phyloP scores from a whole-genome alignment of 2,329 filamentous ascomycete species.

The Colletotrichum nymphaeae region DNA sequence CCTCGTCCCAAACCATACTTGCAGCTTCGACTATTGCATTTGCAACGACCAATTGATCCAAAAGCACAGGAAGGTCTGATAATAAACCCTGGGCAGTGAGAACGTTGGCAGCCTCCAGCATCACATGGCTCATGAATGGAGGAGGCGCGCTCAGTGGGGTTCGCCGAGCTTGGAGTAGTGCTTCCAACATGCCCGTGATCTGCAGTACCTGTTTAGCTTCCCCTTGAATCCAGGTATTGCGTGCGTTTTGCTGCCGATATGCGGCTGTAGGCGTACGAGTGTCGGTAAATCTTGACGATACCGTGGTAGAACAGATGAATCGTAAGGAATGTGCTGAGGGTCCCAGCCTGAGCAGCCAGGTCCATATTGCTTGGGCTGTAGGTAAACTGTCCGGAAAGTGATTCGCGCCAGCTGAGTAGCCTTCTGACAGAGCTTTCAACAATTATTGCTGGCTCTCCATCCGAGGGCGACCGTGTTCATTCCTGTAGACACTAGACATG shows the following conservation, averaged over 20 bases:
- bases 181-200: too few species aligned
- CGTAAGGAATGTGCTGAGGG: slow-evolving; percentile 69
- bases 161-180: too few species aligned
- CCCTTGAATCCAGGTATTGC: slow-evolving; percentile 61
- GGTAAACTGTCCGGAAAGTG: slow-evolving; percentile 65
- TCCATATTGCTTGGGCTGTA: slow-evolving; percentile 69
- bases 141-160: too few species aligned
- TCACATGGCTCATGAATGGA: too few species aligned
- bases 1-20: slow-evolving; percentile 69
- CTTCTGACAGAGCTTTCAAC: slow-evolving; percentile 61
- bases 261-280: slow-evolving; percentile 55
- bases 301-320: slow-evolving; percentile 77
- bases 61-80: slow-evolving; percentile 59
- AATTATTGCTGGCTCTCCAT: slow-evolving; percentile 39
- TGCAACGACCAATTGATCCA: slow-evolving; percentile 65
- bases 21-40: slow-evolving; percentile 67
- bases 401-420: slow-evolving; percentile 68
- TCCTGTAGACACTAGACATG: slow-evolving; percentile 64
- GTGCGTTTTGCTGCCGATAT: slow-evolving; percentile 53
- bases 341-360: slow-evolving; percentile 61
- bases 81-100: slow-evolving; percentile 70
- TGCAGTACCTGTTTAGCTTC: slow-evolving; percentile 63
- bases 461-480: background rate
- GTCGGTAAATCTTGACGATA: slow-evolving; percentile 73
- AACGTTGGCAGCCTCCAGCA: slow-evolving; percentile 74